Evolutionary conservation across 1,139 yeast genomes (phyloP), one percentile per base, ranked within the genome.

Genomic region (Saccharomycopsis phalli): DNA sequence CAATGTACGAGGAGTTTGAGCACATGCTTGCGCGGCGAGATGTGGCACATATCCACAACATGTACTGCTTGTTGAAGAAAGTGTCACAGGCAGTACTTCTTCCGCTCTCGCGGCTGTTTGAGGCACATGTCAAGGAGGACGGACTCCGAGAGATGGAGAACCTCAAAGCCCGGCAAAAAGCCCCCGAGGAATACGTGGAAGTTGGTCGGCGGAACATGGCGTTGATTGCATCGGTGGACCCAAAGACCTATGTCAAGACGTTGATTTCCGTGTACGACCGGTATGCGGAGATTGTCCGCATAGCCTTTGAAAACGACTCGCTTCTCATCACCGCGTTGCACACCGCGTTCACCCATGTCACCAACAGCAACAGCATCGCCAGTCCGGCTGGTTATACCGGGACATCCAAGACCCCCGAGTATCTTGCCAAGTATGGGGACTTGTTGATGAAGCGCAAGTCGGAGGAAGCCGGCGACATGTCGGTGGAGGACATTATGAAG

Each of bases 351-450:
- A 76, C 84, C 44, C 69, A 72, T 37, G 88, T 82, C 55, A 87
- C 93, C 53, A 93, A 93, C 61, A 69, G 69, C 46, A 93, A 93
- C 56, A 67, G 76, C 16, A 78, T 87, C 56, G 95, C 97, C 19
- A 68, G 76, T 16, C 82, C 93, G 11, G 51, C 50, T 17, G 58
- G 68, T 2, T 73, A 71, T 51, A 56, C 64, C n/a, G 67, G 70
- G 20, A 66, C 70, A 5, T 74, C 86, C 2, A 70, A 65, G 51
- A 88, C 98, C 1, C 95, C 98, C 0, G 98, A 93, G 53, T 69
- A 83, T 51, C 70, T 93, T 53, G 96, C 98, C 3, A 77, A 77
- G 57, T 91, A 87, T 58, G 77, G 93, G 45, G 98, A 93, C 62
- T 74, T 79, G 32, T 69, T 88, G 52, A 69, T 93, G 53, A 84